Evolutionary conservation across 768 basidiomycete genomes (phyloP).

Genomic region (Suillus fuscotomentosus): DNA sequence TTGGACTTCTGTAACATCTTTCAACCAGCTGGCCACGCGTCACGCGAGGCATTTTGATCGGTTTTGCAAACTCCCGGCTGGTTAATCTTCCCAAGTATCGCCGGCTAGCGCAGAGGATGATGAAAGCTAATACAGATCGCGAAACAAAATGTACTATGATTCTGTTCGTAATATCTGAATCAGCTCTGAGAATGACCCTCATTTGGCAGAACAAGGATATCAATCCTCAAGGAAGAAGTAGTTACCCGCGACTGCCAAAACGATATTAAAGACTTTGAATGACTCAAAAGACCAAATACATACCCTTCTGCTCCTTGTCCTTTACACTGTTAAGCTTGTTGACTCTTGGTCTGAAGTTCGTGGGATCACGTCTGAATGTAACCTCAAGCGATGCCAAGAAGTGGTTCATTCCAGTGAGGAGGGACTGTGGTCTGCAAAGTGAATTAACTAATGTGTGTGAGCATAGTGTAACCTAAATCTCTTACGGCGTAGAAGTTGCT

Average conservation of each 20-base stretch:
- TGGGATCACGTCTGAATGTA: constrained; percentile 97
- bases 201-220: neutral
- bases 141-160: neutral
- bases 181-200: neutral
- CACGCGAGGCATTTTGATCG: neutral
- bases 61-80: neutral
- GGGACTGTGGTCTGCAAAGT: constrained; percentile 75
- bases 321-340: constrained; percentile 86
- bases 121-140: neutral
- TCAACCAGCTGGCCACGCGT: neutral
- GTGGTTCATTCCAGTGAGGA: constrained; percentile 96
- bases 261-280: constrained; percentile 8
- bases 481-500: constrained; percentile 90
- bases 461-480: constrained; percentile 14
- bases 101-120: neutral
- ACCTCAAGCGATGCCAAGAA: constrained; percentile 96
- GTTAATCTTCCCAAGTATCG: neutral
- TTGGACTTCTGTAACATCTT: neutral
- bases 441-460: constrained; percentile 1
- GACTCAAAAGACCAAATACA: constrained; percentile 18
- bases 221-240: constrained; percentile 87
- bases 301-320: constrained; percentile 86
- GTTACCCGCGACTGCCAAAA: constrained; percentile 63
- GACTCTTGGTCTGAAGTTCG: constrained; percentile 86
- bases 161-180: neutral